These are phyloP conservation scores for Larix sibirica DNA, from an alignment of 83 land plant species.

Conservation along the genomic window DNA sequence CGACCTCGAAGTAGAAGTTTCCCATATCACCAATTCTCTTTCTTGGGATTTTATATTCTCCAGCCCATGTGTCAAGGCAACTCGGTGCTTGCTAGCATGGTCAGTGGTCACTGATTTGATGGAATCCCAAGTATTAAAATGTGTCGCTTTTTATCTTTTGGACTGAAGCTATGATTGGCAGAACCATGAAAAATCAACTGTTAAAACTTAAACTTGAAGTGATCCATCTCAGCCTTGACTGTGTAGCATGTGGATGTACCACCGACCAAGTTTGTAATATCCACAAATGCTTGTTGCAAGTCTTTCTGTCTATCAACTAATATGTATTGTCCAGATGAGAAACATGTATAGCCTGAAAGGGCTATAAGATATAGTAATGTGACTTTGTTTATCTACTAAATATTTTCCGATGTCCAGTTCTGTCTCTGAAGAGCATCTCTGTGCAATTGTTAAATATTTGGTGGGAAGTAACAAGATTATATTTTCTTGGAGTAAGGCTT, in stretches of 20 bases:
- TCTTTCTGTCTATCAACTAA: conserved; percentile 75
- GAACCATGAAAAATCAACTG: conserved; percentile 70
- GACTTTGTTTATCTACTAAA: too few relatives aligned
- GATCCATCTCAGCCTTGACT: conserved; percentile 75
- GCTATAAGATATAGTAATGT: too few relatives aligned
- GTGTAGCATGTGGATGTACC: conserved; percentile 82
- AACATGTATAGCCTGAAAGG: conserved; percentile 81
- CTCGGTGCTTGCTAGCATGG: conserved; percentile 69
- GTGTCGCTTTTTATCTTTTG: conserved; percentile 68
- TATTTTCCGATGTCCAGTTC: too few relatives aligned
- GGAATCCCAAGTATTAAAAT: conserved; percentile 79
- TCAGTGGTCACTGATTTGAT: conserved; percentile 36
- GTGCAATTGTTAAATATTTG: too few relatives aligned
- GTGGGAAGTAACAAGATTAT: too few relatives aligned
- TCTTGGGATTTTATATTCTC: conserved; percentile 81
- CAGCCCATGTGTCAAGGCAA: conserved; percentile 87
- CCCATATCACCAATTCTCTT: conserved; percentile 72
- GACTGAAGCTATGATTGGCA: conserved; percentile 91
- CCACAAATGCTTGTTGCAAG: conserved; percentile 74
- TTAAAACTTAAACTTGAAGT: conserved; percentile 61
- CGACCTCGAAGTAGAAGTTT: conserved; percentile 86
- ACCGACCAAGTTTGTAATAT: conserved; percentile 94
- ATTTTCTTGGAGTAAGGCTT: too few relatives aligned
- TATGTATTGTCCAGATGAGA: conserved; percentile 93
- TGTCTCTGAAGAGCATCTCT: too few relatives aligned